Percentiles rank a stretch among this genome's conserved stretches.
Conservation (phyloP, 2,329 filamentous ascomycete species). For the Pseudogymnoascus sp. region DNA sequence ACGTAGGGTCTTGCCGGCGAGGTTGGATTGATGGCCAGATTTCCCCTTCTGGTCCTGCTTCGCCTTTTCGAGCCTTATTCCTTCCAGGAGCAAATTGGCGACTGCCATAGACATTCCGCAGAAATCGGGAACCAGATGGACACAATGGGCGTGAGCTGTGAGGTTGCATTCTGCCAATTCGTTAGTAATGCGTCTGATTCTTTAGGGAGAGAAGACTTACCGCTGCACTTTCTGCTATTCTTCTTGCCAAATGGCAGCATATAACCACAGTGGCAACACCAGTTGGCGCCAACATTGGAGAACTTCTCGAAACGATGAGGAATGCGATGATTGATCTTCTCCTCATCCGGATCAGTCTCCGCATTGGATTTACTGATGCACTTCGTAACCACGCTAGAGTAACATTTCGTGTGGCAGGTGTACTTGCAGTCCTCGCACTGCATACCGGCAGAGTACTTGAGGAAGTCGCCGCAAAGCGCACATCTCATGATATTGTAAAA, state of each 20-base stretch:
- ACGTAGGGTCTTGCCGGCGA: constrained; percentile 24
- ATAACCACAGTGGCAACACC: constrained; percentile 98
- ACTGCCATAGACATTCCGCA: constrained; percentile 99
- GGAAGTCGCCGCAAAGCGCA: constrained; percentile 92
- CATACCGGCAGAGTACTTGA: constrained; percentile 98
- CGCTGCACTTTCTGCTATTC: constrained; percentile 85
- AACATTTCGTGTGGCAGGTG: constrained; percentile 97
- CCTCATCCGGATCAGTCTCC: constrained; percentile 95
- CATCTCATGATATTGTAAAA: constrained; percentile 99
- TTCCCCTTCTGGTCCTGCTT: constrained; percentile 41
- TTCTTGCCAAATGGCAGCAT: constrained; percentile 91
- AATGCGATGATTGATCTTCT: constrained; percentile 99
- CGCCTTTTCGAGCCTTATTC: constrained; percentile 72
- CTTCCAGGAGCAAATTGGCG: constrained; percentile 86
- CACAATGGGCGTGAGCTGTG: constrained; percentile 84
- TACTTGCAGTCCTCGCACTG: constrained; percentile 99
- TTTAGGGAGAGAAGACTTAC: constrained; percentile 41
- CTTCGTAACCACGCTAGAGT: constrained; percentile 92
- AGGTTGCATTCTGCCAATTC: constrained; percentile 67
- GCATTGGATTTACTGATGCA: constrained; percentile 99
- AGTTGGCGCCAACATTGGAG: constrained; percentile 95
- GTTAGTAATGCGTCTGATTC: constrained; percentile 23
- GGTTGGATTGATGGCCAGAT: constrained; percentile 19
- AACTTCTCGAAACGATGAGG: constrained; percentile 96
- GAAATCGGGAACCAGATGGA: constrained; percentile 94